phyloP scores from a whole-genome alignment of 176 grass and related monocot species.

The Bolboschoenus planiculmis region DNA sequence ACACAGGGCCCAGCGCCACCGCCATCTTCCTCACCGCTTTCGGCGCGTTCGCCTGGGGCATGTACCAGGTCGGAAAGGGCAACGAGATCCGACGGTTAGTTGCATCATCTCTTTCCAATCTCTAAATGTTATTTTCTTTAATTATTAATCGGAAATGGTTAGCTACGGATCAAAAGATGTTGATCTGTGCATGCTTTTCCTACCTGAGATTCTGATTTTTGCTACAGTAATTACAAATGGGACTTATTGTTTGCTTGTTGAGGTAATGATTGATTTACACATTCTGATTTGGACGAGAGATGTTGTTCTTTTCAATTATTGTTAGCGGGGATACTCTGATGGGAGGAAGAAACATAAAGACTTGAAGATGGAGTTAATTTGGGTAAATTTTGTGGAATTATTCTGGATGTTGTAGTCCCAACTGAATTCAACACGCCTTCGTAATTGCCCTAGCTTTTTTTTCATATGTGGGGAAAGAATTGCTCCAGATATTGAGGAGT shows the following conservation, averaged over 20 bases:
- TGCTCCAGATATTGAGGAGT: no score
- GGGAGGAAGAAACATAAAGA: no score
- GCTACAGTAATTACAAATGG: neutral
- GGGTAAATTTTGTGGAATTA: neutral
- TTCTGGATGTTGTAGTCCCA: neutral
- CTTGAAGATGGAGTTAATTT: no score
- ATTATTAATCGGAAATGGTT: neutral
- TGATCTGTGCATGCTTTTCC: conserved; percentile 1
- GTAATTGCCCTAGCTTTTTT: neutral
- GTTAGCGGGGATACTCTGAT: neutral
- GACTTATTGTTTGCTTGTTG: neutral
- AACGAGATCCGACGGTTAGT: conserved; percentile 88
- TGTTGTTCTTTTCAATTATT: neutral
- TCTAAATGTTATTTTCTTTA: neutral
- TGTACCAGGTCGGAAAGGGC: conserved; percentile 98
- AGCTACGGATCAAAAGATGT: neutral
- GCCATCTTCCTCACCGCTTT: conserved; percentile 72
- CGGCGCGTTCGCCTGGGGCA: conserved; percentile 76
- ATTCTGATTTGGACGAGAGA: neutral
- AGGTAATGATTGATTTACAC: neutral
- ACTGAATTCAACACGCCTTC: neutral
- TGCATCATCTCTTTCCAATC: neutral
- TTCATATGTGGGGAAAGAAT: no score
- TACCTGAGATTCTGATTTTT: neutral
- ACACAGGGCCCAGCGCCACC: conserved; percentile 61